Evolutionary conservation across 176 grass and related monocot species (phyloP), one percentile per base, ranked within the genome.

Genomic region (Musa acuminata): DNA sequence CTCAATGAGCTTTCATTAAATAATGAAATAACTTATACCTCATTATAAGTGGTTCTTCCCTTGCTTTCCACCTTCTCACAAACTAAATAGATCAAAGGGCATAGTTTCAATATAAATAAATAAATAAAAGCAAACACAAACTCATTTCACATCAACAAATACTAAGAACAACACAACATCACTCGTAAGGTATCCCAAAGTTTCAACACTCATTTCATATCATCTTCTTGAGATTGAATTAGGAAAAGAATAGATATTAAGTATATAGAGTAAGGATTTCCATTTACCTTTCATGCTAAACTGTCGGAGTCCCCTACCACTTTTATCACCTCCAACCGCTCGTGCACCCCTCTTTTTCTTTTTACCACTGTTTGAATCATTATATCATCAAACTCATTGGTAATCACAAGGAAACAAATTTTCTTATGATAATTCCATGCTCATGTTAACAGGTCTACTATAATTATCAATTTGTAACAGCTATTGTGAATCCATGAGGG

Each of bases 31-130:
- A 43, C 35, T 43, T 43, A 43, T 43, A 98, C 95, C 90, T 99
- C 96, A 75, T 99, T 99, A 80, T 99, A 99, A 55, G 96, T 99
- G 73, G 96, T 99, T 82, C 96, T 94, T 53, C 91, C 96, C 85
- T 99, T 99, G 88, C 88, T 93, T 94, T 99, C 91, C 8, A 99
- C 96, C 89, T 94, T 99, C 76, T 99, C 91, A 49, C 96, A 99
- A 17, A 94, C 96, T 99, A 83, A 63, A 48, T 11, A 80, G 11
- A 73, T 60, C 58, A 77, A 77, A 77, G 20, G 13, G 22, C n/a
- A 49, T 2, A 49, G 67, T 20, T 70, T 50, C 29, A 70, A 70
- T 20, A 79, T 26, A 54, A 78, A 64, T 9, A 80, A 63, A 82
- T 55, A 64, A 54, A 79, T 70, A 62, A 60, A 8, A 65, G 23